Conservation (phyloP, 805 yeast species). For the Lipomyces mesembrius region DNA sequence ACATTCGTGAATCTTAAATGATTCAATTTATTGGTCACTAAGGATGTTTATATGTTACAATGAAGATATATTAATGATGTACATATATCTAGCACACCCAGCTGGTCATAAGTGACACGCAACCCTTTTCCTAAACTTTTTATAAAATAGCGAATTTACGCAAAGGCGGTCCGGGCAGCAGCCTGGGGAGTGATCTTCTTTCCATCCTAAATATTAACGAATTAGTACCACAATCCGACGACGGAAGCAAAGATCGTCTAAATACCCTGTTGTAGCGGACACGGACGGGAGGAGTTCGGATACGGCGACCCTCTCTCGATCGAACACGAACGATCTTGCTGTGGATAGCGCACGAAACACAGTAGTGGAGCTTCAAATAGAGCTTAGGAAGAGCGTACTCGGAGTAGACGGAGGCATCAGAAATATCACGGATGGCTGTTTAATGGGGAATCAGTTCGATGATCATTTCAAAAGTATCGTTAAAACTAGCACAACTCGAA, state of each 20-base stretch:
- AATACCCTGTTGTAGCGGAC: slow-evolving; percentile 85
- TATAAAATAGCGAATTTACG: slow-evolving; percentile 23
- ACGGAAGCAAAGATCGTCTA: not conserved
- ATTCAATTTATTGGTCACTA: slow-evolving; percentile 1
- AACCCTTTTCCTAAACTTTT: not conserved
- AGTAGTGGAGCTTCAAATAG: slow-evolving; percentile 99
- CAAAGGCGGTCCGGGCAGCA: slow-evolving; percentile 91
- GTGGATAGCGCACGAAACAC: slow-evolving; percentile 99
- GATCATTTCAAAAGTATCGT: not conserved
- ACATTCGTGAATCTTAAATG: not conserved
- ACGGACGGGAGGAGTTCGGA: slow-evolving; percentile 99
- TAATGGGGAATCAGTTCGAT: not conserved
- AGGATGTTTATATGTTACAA: slow-evolving; percentile 1
- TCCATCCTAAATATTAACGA: slow-evolving; percentile 51
- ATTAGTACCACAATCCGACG: not conserved
- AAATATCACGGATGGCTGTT: slow-evolving; percentile 92
- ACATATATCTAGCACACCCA: not conserved
- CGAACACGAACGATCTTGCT: slow-evolving; percentile 99
- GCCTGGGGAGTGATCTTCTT: slow-evolving; percentile 96
- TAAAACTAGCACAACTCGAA: not conserved
- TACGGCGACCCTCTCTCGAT: slow-evolving; percentile 97
- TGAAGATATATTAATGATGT: not conserved
- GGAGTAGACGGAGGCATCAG: slow-evolving; percentile 98
- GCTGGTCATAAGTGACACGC: not conserved
- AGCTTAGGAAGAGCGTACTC: slow-evolving; percentile 99